A percentile compares a stretch with the other conserved stretches of the same genome.
Evolutionary conservation across 108 stramenopile species (phyloP).

Genomic region (Skeletonema potamos): DNA sequence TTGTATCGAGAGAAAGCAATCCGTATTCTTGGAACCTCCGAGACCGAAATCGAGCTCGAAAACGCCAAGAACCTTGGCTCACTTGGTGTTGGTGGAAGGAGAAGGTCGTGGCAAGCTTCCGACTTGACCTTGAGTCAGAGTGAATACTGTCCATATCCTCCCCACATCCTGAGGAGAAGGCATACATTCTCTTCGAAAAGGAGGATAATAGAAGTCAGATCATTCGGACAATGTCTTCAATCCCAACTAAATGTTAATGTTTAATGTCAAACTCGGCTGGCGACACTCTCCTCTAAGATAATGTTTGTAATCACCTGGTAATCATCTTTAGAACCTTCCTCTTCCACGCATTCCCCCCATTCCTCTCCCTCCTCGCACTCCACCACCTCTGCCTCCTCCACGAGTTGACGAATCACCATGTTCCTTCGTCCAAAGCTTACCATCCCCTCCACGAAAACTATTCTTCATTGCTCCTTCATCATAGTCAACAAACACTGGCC

Average conservation of each 20-base stretch:
- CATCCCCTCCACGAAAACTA: slow-evolving; percentile 60
- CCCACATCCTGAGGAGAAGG: background rate
- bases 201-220: background rate
- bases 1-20: slow-evolving; percentile 31
- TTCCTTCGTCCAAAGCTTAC: slow-evolving; percentile 68
- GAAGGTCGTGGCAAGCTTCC: slow-evolving; percentile 20
- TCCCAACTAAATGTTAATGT: background rate
- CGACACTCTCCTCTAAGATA: background rate
- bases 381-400: slow-evolving; percentile 4
- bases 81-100: slow-evolving; percentile 22
- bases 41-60: slow-evolving; percentile 39
- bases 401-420: slow-evolving; percentile 3
- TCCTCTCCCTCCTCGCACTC: slow-evolving; percentile 15
- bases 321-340: no score
- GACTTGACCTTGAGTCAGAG: background rate
- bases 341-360: background rate
- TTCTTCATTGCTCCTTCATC: slow-evolving; percentile 80
- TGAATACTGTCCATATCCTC: background rate
- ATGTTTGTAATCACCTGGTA: no score
- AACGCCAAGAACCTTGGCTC: slow-evolving; percentile 35
- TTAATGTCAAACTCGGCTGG: no score
- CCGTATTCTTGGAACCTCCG: slow-evolving; percentile 31
- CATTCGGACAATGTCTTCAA: background rate
- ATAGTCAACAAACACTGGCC: slow-evolving; percentile 71
- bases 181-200: background rate